These are phyloP conservation scores for Phaeotremella skinneri DNA, from an alignment of 768 basidiomycete species.

Conservation along the genomic window DNA sequence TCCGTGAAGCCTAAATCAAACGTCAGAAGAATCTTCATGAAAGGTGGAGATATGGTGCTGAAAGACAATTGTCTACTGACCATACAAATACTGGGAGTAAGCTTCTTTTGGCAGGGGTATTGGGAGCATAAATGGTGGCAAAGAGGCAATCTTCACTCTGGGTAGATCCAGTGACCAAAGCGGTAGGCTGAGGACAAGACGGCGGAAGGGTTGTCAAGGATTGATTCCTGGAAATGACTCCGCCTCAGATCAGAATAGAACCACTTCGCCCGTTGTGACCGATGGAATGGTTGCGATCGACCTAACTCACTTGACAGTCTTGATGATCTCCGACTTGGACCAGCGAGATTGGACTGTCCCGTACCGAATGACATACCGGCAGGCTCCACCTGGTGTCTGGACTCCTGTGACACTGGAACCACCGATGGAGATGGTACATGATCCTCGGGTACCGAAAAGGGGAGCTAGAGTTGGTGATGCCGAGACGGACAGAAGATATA, in stretches of 20 bases:
- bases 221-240: conserved; percentile 11
- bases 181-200: conserved; percentile 65
- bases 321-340: not conserved
- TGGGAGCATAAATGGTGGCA: conserved; percentile 70
- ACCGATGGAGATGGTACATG: not conserved
- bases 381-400: not conserved
- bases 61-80: conserved; percentile 17
- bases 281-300: no score
- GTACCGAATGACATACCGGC: conserved; percentile 1
- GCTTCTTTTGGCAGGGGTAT: conserved; percentile 53
- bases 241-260: no score
- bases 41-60: not conserved
- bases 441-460: not conserved
- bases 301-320: not conserved
- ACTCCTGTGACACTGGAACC: not conserved
- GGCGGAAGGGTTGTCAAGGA: conserved; percentile 60
- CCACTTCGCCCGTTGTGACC: no score
- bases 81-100: conserved; percentile 50
- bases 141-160: conserved; percentile 76
- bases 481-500: no score
- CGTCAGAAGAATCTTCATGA: not conserved
- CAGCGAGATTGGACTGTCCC: not conserved
- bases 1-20: conserved; percentile 68
- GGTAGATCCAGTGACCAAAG: conserved; percentile 53
- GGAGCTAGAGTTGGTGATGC: no score